Evolutionary conservation across 2,329 filamentous ascomycete genomes (phyloP), one percentile per base, ranked within the genome.

Genomic region (Aotearoamyces nothofagi): DNA sequence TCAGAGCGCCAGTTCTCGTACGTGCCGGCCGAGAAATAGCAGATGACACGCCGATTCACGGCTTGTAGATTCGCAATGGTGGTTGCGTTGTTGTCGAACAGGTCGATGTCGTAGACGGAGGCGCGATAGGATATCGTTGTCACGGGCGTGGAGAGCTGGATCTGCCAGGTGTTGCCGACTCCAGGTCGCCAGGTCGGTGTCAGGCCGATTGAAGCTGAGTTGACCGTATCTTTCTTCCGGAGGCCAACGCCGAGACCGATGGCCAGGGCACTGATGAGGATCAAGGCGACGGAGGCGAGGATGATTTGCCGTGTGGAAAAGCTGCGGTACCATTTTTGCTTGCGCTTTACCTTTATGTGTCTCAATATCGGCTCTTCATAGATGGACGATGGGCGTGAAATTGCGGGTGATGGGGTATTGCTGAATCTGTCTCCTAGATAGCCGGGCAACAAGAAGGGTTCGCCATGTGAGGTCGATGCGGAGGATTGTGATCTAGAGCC

Each of bases 21-120:
- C 5, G 68, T 74, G 1, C 78, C 78, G 0, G 73, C 75, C 29
- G 69, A 76, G 54, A 82, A 82, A 52, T 83, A 83, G 56, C 78
- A 83, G 33, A 82, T 73, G 30, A 80, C 66, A 36, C 66, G 70
- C 43, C 66, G 66, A 6, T 61, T 64, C 15, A 58, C 42, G 3
- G 39, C 37, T 23, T 72, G 62, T 9, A 75, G 52, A 4, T 48
- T 45, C 3, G 49, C 35, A 28, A 74, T 65, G 1, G 53, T 58
- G 5, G 51, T 43, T 9, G 54, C 52, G 5, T 54, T 48, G 28
- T 64, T 67, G 46, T 77, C 42, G 13, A 46, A 41, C 9, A 45
- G 39, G 30, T 54, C 53, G 41, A 60, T 49, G 40, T 64, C 46
- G 47, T 53, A 49, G 27, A 55, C 13, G 15, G 22, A 26, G 12